A percentile compares a stretch with the other conserved stretches of the same genome.
Conservation (phyloP, 1,284 basidiomycete species). For the Stygiomarasmius scandens region DNA sequence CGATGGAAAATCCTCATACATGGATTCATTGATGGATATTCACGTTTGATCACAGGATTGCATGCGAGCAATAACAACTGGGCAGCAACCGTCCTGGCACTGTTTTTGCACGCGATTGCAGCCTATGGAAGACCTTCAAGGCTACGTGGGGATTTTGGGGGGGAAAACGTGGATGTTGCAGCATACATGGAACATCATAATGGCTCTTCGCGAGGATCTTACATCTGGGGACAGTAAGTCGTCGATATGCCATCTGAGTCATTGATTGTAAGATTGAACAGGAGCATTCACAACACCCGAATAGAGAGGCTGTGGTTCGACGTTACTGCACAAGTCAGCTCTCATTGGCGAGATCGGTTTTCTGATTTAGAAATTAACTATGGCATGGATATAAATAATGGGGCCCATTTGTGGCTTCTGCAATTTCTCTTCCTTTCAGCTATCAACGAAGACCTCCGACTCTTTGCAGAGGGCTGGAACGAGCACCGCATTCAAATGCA, state of each 20-base stretch:
- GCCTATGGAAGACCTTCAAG: conserved; percentile 22
- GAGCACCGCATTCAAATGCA: conserved; percentile 20
- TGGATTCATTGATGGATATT: conserved; percentile 37
- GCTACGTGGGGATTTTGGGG: conserved; percentile 28
- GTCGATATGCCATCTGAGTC: neutral
- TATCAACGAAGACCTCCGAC: conserved; percentile 23
- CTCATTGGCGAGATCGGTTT: conserved; percentile 5
- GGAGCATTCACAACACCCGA: conserved; percentile 8
- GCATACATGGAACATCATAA: conserved; percentile 21
- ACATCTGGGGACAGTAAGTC: conserved; percentile 27
- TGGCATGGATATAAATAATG: conserved; percentile 19
- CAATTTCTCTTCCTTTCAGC: conserved; percentile 25
- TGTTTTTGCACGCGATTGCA: conserved; percentile 22
- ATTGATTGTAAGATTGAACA: neutral
- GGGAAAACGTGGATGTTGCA: conserved; percentile 28
- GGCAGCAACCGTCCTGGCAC: conserved; percentile 25
- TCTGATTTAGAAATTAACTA: neutral
- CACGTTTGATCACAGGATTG: conserved; percentile 26
- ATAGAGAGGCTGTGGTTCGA: conserved; percentile 10
- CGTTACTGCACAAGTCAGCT: neutral
- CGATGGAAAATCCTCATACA: conserved; percentile 39
- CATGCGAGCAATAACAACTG: conserved; percentile 29
- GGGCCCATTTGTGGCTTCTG: conserved; percentile 28
- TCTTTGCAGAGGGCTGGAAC: conserved; percentile 26
- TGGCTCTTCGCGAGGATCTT: conserved; percentile 23